A percentile compares a stretch with the other conserved stretches of the same genome.
These are phyloP conservation scores for Boeremia lycopersici DNA, from an alignment of 2,329 filamentous ascomycete species.

Conservation along the genomic window DNA sequence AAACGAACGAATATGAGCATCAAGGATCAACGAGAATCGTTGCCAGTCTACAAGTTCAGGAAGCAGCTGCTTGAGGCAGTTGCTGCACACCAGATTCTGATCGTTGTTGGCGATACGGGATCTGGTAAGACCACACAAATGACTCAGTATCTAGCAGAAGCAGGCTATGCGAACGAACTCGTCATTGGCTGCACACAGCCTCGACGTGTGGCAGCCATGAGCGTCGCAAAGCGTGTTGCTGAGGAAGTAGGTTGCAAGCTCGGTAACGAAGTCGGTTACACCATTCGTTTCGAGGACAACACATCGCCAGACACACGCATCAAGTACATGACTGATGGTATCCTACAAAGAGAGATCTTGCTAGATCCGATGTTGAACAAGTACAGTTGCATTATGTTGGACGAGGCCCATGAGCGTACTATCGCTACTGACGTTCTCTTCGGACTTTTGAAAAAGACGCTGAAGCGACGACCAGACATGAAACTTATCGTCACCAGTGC, in stretches of 20 bases:
- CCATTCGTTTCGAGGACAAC: slow-evolving; percentile 97
- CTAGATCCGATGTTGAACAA: slow-evolving; percentile 89
- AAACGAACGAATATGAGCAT: slow-evolving; percentile 91
- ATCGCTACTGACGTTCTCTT: slow-evolving; percentile 97
- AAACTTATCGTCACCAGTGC: slow-evolving; percentile 99
- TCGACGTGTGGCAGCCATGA: slow-evolving; percentile 97
- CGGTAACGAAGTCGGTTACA: slow-evolving; percentile 96
- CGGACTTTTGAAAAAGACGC: slow-evolving; percentile 91
- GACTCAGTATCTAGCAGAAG: slow-evolving; percentile 93
- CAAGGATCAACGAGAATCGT: slow-evolving; percentile 87
- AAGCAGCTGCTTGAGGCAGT: slow-evolving; percentile 88
- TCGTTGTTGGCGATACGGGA: slow-evolving; percentile 96
- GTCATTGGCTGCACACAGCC: slow-evolving; percentile 97
- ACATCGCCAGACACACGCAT: slow-evolving; percentile 87
- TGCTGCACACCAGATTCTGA: slow-evolving; percentile 83
- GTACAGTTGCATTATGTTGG: slow-evolving; percentile 97
- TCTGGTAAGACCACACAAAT: slow-evolving; percentile 97
- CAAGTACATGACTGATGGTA: slow-evolving; percentile 99
- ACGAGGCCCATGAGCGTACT: slow-evolving; percentile 97
- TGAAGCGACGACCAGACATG: slow-evolving; percentile 79
- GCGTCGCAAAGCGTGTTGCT: slow-evolving; percentile 95
- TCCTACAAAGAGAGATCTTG: slow-evolving; percentile 95
- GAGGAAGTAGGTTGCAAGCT: slow-evolving; percentile 94
- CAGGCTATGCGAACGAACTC: slow-evolving; percentile 82
- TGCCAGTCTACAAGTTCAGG: slow-evolving; percentile 90